Evolutionary conservation across 2,329 filamentous ascomycete species (phyloP), one percentile per base, ranked within the genome.

Genomic region (Fusarium mangiferae): DNA sequence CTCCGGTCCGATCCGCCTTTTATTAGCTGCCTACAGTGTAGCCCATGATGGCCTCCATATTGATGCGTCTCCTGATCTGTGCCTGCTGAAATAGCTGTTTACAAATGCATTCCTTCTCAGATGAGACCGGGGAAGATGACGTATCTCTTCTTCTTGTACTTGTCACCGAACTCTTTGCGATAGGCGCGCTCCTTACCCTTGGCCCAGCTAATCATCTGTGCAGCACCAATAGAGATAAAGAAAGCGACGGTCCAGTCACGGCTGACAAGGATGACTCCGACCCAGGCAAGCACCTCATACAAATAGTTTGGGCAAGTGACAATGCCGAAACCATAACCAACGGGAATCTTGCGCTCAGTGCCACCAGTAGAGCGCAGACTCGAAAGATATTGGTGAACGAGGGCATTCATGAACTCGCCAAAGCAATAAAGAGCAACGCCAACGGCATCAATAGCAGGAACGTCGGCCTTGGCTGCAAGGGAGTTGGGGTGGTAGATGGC

Each of bases 221-320:
- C 87, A 22, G 87, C 89, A 39, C 94, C 94, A 58, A 94, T 87
- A 30, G 87, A 81, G 69, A 93, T 91, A 83, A 98, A 98, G 26
- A 97, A 76, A 22, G 91, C 85, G 2, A 96, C 93, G 57, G 91
- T 89, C 86, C 93, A 92, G 84, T 92, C 95, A 78, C 94, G 92
- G 77, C 91, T 95, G 61, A 96, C 89, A 48, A 97, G 81, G 76
- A 93, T 92, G 62, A 98, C 87, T 33, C 95, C 95, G 36, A 93
- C 77, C 96, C 96, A 99, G 2, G 95, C 90, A 42, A 97, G 82
- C 12, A 93, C 88, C 84, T 99, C 96, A 77, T 97, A 98, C 86
- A 97, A 90, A 86, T 99, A 99, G 86, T 99, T 99, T 46, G 96
- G 96, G 85, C 95, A 97, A 18, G 96, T 99, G 59, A 99, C 96